Evolutionary conservation across 163 green algal genomes (phyloP), one percentile per base, ranked within the genome.

Genomic region (Scenedesmus sp.): DNA sequence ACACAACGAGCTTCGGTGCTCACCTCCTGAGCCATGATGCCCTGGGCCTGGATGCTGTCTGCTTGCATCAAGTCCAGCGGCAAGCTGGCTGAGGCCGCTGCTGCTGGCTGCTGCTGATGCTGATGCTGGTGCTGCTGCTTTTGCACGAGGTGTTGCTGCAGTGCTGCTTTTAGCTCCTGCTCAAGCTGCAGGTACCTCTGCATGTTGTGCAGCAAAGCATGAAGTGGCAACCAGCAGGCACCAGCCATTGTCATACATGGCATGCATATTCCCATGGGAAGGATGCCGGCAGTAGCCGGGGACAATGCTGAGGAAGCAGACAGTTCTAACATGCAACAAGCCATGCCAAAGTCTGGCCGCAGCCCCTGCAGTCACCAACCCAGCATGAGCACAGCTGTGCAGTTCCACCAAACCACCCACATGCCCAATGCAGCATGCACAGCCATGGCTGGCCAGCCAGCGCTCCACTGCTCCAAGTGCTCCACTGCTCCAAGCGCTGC

Each of bases 111-210:
- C 72, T 49, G 72, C 65, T 42, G 6, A 2, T 37, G n/a, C 35
- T 44, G 70, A 33, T 44, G 35, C 70, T 43, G 35, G 35, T 49
- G 35, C 72, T 81, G 72, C 35, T 81, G 72, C 13, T 13, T 46
- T 26, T 73, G 61, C 6, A 18, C 61, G 33, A 30, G 16, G 35
- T 49, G 70, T n/a, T 80, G 72, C 72, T 49, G 72, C 72, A 81
- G 37, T 30, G 72, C 72, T 16, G 5, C 35, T 3, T 44, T 30
- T 35, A 44, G 49, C 3, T 33, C 10, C 33, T 49, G 35, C 72
- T 81, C 35, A 10, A 81, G 35, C 35, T 81, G 72, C 2, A 81
- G 72, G 72, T 81, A 46, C 72, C 72, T 81, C 72, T 81, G 72
- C 72, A 49, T 2, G 59, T 30, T 68, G 18, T 68, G 26, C 56